A percentile compares a stretch with the other conserved stretches of the same genome.
phyloP scores from a whole-genome alignment of 257 asterid genomes.

The Scutellaria barbata region DNA sequence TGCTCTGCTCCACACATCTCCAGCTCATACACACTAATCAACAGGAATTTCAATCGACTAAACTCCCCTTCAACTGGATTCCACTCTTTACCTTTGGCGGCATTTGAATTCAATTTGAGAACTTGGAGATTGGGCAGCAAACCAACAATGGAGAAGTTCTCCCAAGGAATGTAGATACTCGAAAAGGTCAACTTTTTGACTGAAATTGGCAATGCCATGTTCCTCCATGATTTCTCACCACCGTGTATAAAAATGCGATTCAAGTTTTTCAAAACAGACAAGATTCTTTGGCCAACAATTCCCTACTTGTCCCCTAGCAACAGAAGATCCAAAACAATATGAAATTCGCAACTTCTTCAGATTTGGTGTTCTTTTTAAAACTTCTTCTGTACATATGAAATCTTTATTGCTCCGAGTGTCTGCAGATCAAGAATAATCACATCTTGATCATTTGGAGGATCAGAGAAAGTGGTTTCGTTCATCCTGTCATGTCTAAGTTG shows the following conservation, averaged over 20 bases:
- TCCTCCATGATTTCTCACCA: not conserved
- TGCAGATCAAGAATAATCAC: constrained; percentile 28
- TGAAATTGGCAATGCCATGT: constrained; percentile 26
- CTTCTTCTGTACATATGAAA: constrained; percentile 24
- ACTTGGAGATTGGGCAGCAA: constrained; percentile 29
- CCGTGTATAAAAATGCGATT: not conserved
- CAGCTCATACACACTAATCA: not conserved
- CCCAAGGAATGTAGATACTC: constrained; percentile 8
- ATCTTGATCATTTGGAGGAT: constrained; percentile 17
- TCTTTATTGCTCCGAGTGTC: not conserved
- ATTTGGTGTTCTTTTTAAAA: constrained; percentile 28
- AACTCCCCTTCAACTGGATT: constrained; percentile 35
- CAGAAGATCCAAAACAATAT: not conserved
- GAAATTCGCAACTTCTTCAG: constrained; percentile 23
- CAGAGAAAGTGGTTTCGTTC: not conserved
- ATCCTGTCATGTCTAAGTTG: constrained; percentile 28
- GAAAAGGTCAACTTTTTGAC: constrained; percentile 23
- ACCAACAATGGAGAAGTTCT: constrained; percentile 29
- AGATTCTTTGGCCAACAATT: constrained; percentile 13
- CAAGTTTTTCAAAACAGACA: constrained; percentile 20
- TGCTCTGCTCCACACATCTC: constrained; percentile 27
- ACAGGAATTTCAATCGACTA: constrained; percentile 25
- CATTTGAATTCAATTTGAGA: constrained; percentile 3
- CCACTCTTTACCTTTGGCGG: constrained; percentile 27
- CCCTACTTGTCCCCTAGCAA: not conserved